phyloP scores from a whole-genome alignment of 208 protist species.

The Acanthamoeba sp. region DNA sequence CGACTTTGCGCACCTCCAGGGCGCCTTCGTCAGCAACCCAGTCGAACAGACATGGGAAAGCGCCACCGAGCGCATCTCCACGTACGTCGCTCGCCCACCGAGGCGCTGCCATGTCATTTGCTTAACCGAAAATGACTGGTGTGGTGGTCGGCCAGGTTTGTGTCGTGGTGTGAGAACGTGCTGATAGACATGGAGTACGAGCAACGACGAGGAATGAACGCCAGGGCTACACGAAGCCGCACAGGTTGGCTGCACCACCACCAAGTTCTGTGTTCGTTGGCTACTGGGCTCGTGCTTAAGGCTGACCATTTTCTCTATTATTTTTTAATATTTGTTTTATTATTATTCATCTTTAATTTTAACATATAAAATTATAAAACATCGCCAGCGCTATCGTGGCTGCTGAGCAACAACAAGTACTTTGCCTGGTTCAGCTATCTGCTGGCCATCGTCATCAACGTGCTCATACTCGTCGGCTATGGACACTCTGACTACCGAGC shows the following conservation, averaged over 20 bases:
- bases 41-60: slow-evolving; percentile 59
- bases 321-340: too few species aligned
- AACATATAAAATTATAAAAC: too few species aligned
- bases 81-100: not conserved
- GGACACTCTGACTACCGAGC: slow-evolving; percentile 29
- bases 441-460: slow-evolving; percentile 33
- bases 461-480: slow-evolving; percentile 49
- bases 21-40: slow-evolving; percentile 14
- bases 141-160: slow-evolving; percentile 69
- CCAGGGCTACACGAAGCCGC: not conserved
- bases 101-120: not conserved
- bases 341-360: too few species aligned
- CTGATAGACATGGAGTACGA: slow-evolving; percentile 71
- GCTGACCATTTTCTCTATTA: too few species aligned
- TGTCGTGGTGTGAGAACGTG: slow-evolving; percentile 61
- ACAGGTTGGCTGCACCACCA: too few species aligned
- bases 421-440: slow-evolving; percentile 41
- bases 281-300: too few species aligned
- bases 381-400: not conserved
- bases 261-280: too few species aligned
- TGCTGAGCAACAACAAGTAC: slow-evolving; percentile 27
- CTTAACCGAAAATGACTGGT: slow-evolving; percentile 8
- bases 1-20: slow-evolving; percentile 25
- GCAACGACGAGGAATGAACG: not conserved
- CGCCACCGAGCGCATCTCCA: slow-evolving; percentile 59